A percentile compares a stretch with the other conserved stretches of the same genome.
phyloP scores from a whole-genome alignment of 1,284 basidiomycete genomes.

The Mrakiaceae sp. region DNA sequence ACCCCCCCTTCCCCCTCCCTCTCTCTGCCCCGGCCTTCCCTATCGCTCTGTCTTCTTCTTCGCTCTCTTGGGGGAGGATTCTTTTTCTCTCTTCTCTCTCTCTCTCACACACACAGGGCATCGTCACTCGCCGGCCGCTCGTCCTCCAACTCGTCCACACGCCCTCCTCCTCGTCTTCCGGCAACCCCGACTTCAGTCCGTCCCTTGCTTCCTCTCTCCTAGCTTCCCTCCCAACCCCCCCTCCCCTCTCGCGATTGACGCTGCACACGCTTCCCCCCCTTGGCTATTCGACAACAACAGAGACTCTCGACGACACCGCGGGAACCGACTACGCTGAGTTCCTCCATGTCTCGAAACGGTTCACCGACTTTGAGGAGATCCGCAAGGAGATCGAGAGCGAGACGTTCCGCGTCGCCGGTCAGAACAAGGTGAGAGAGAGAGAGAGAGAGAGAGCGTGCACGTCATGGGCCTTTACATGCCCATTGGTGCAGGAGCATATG shows the following conservation, averaged over 20 bases:
- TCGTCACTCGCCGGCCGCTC: conserved; percentile 89
- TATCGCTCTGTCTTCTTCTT: not conserved
- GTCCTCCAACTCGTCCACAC: conserved; percentile 93
- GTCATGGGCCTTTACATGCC: not conserved
- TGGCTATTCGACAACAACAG: not conserved
- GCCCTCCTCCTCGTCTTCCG: conserved; percentile 31
- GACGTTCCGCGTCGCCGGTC: conserved; percentile 91
- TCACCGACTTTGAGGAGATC: conserved; percentile 89
- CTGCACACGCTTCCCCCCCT: not conserved
- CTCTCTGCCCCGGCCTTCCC: not conserved
- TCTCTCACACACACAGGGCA: conserved; percentile 47
- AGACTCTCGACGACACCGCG: conserved; percentile 14
- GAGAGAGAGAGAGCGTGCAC: not conserved
- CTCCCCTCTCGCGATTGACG: conserved; percentile 26
- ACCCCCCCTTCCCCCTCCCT: too few species aligned
- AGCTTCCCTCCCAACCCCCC: conserved; percentile 35
- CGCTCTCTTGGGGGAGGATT: not conserved
- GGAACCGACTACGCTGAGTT: conserved; percentile 89
- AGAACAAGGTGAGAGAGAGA: conserved; percentile 59
- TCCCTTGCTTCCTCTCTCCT: conserved; percentile 16
- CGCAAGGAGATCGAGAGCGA: conserved; percentile 96
- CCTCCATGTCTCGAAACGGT: conserved; percentile 88
- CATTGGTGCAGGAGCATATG: too few species aligned
- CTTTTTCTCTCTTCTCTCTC: not conserved
- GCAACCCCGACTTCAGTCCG: not conserved